These are phyloP conservation scores for Talaromyces marneffei DNA, from an alignment of 2,329 filamentous ascomycete species.

Conservation along the genomic window DNA sequence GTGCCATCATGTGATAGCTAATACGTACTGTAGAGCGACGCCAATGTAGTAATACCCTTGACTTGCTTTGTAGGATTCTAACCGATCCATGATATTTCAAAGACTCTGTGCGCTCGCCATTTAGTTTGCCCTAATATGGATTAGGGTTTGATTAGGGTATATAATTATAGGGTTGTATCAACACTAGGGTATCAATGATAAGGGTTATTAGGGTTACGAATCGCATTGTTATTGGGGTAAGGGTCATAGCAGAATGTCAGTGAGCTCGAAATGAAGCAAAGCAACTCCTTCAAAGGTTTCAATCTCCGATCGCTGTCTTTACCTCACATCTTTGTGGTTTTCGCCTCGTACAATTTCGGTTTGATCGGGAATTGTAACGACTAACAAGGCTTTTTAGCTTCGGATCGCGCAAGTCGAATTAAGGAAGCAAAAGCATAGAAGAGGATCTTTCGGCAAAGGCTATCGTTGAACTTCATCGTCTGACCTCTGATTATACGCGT, in stretches of 20 bases:
- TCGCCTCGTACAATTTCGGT: background rate
- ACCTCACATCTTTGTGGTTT: background rate
- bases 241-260: background rate
- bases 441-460: background rate
- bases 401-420: background rate
- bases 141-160: background rate
- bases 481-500: background rate
- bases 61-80: too few species aligned
- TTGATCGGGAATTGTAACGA: background rate
- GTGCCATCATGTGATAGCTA: background rate
- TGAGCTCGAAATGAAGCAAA: background rate
- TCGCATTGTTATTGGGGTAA: too few species aligned
- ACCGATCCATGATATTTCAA: too few species aligned
- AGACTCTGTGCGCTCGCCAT: too few species aligned
- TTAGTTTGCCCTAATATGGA: too few species aligned
- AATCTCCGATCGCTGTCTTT: background rate
- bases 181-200: background rate
- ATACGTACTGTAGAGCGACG: too few species aligned
- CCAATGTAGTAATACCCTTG: too few species aligned
- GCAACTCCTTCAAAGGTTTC: background rate
- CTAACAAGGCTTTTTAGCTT: background rate
- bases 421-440: background rate
- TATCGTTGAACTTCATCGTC: too few species aligned
- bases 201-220: background rate
- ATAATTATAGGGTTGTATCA: background rate